A percentile compares a stretch with the other conserved stretches of the same genome.
phyloP scores from a whole-genome alignment of 2,329 filamentous ascomycete genomes.

The Pseudocercospora fuligena region DNA sequence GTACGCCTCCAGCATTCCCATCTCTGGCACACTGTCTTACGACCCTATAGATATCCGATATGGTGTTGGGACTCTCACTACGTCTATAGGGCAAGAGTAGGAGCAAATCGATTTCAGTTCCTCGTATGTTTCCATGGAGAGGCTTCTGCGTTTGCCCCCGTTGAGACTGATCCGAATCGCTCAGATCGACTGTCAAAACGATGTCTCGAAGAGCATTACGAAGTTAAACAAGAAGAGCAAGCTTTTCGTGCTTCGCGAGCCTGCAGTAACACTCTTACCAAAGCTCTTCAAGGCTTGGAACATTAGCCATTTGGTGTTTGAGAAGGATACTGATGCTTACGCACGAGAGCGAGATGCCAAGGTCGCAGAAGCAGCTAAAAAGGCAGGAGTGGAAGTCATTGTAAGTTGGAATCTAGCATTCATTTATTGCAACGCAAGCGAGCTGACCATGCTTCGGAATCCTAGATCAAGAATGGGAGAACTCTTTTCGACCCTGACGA shows the following conservation, averaged over 20 bases:
- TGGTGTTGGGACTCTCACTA: constrained; percentile 72
- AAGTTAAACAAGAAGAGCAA: constrained; percentile 73
- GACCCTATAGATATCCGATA: constrained; percentile 53
- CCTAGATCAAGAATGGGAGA: constrained; percentile 59
- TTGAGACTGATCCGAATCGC: not conserved
- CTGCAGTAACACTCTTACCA: constrained; percentile 70
- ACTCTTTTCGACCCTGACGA: constrained; percentile 77
- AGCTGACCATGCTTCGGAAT: not conserved
- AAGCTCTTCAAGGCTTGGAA: constrained; percentile 76
- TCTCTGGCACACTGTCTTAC: not conserved
- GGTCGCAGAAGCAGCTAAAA: constrained; percentile 63
- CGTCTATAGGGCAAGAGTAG: constrained; percentile 72
- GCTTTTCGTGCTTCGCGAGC: constrained; percentile 73
- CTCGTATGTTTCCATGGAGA: constrained; percentile 41
- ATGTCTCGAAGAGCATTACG: constrained; percentile 69
- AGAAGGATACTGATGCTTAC: constrained; percentile 79
- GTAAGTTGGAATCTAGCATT: constrained; percentile 17
- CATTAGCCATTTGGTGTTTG: constrained; percentile 77
- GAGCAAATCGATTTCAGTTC: constrained; percentile 76
- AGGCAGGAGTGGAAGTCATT: constrained; percentile 72
- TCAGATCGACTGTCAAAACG: constrained; percentile 71
- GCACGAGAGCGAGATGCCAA: constrained; percentile 66
- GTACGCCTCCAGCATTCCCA: constrained; percentile 47
- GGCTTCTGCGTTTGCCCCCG: not conserved
- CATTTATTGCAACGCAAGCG: not conserved